These are phyloP conservation scores for Mortierella alpina DNA, from an alignment of 192 early-diverging fungal species.

Conservation along the genomic window DNA sequence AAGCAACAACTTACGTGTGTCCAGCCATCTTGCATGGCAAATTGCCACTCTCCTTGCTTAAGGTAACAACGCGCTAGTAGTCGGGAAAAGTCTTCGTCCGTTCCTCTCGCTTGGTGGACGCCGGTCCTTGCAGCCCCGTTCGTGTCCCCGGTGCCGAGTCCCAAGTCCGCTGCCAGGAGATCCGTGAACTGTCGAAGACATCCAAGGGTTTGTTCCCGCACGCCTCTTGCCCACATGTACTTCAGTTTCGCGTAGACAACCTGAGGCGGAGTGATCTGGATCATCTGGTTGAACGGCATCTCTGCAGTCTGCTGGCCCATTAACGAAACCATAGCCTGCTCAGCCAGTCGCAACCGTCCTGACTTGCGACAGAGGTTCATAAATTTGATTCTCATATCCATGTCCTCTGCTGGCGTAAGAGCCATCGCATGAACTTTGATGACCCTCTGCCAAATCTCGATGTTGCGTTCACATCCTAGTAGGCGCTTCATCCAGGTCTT, in stretches of 20 bases:
- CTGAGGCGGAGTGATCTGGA: slow-evolving; percentile 59
- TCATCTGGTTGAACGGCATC: slow-evolving; percentile 28
- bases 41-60: slow-evolving; percentile 96
- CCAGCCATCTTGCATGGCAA: slow-evolving; percentile 59
- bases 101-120: slow-evolving; percentile 9
- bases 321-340: slow-evolving; percentile 79
- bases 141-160: slow-evolving; percentile 27
- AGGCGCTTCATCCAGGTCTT: slow-evolving; percentile 91
- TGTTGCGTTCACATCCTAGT: slow-evolving; percentile 89
- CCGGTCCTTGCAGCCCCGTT: slow-evolving; percentile 25
- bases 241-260: slow-evolving; percentile 95
- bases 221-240: slow-evolving; percentile 84
- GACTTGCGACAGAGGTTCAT: slow-evolving; percentile 93
- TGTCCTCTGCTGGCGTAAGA: slow-evolving; percentile 89
- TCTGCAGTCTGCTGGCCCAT: slow-evolving; percentile 28
- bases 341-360: slow-evolving; percentile 79
- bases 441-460: slow-evolving; percentile 95
- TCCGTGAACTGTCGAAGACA: slow-evolving; percentile 84
- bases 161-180: slow-evolving; percentile 72
- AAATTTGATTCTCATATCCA: slow-evolving; percentile 97
- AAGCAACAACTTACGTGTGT: slow-evolving; percentile 33
- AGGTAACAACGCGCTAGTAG: slow-evolving; percentile 87
- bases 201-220: slow-evolving; percentile 72
- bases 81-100: slow-evolving; percentile 32
- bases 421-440: slow-evolving; percentile 90